Percentiles rank a stretch among this genome's conserved stretches.
Evolutionary conservation across 2,329 filamentous ascomycete genomes (phyloP).

Genomic region (Bertia moriformis): DNA sequence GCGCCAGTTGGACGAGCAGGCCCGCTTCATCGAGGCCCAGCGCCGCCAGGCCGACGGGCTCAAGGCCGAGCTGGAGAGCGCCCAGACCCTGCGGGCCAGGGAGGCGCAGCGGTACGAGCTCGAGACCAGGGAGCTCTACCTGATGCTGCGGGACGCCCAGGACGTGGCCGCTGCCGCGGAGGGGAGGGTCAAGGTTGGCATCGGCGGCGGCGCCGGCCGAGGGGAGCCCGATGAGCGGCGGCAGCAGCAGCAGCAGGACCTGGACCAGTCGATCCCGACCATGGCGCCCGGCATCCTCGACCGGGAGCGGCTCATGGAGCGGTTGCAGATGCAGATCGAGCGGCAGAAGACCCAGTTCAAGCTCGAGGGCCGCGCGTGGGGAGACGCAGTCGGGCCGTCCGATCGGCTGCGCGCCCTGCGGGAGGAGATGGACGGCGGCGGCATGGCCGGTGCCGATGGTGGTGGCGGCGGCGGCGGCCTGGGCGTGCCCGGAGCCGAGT

Average conservation of each 20-base stretch:
- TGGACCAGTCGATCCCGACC: too few species aligned
- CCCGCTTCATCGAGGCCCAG: slow-evolving; percentile 79
- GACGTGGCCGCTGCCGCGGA: slow-evolving; percentile 85
- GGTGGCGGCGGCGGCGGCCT: slow-evolving; percentile 31
- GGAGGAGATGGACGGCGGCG: slow-evolving; percentile 78
- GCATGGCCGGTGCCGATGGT: too few species aligned
- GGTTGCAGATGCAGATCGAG: slow-evolving; percentile 87
- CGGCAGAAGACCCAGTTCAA: slow-evolving; percentile 96
- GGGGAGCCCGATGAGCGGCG: slow-evolving; percentile 54
- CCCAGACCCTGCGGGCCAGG: slow-evolving; percentile 73
- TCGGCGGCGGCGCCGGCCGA: slow-evolving; percentile 31
- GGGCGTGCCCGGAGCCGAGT: slow-evolving; percentile 32
- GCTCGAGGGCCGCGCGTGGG: slow-evolving; percentile 84
- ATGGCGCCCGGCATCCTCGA: slow-evolving; percentile 95
- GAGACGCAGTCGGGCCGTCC: slow-evolving; percentile 67
- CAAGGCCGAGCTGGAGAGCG: slow-evolving; percentile 76
- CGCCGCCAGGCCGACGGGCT: slow-evolving; percentile 71
- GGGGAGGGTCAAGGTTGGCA: slow-evolving; percentile 36
- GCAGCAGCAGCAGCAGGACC: too few species aligned
- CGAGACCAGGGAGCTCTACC: slow-evolving; percentile 88
- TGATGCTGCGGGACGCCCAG: slow-evolving; percentile 95
- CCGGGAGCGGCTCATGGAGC: slow-evolving; percentile 80
- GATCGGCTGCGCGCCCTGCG: slow-evolving; percentile 82
- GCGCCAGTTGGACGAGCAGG: slow-evolving; percentile 84
- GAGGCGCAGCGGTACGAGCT: slow-evolving; percentile 90